These are phyloP conservation scores for Myotisia sp. DNA, from an alignment of 2,329 filamentous ascomycete species.

Conservation along the genomic window DNA sequence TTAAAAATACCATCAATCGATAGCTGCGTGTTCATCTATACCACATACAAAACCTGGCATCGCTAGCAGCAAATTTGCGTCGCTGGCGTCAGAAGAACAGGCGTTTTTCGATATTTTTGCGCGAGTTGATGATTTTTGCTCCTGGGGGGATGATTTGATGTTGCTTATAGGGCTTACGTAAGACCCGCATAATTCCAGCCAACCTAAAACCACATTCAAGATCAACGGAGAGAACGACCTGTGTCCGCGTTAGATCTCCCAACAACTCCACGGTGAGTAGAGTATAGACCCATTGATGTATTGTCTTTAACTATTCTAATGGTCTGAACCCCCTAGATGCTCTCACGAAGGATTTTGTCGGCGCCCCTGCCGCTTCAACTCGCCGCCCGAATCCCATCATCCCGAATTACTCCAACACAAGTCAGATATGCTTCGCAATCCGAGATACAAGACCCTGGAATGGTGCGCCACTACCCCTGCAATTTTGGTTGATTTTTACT, in stretches of 20 bases:
- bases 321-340: slow-evolving; percentile 22
- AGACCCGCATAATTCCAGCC: too few relatives aligned
- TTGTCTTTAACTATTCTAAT: not conserved
- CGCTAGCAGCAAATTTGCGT: slow-evolving; percentile 30
- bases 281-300: too few relatives aligned
- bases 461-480: slow-evolving; percentile 21
- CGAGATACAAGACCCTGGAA: slow-evolving; percentile 29
- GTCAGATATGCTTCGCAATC: slow-evolving; percentile 25
- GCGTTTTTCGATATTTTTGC: slow-evolving; percentile 20
- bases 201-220: too few relatives aligned
- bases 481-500: slow-evolving; percentile 9
- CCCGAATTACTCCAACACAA: slow-evolving; percentile 24
- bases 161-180: too few relatives aligned
- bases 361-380: slow-evolving; percentile 26
- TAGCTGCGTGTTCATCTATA: slow-evolving; percentile 20
- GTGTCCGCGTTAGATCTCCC: too few relatives aligned
- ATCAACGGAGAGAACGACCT: too few relatives aligned
- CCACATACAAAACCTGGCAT: slow-evolving; percentile 30
- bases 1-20: slow-evolving; percentile 28
- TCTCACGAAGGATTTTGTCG: slow-evolving; percentile 32
- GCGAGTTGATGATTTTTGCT: slow-evolving; percentile 28
- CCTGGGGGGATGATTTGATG: too few relatives aligned
- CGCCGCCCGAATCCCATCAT: slow-evolving; percentile 16
- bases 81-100: slow-evolving; percentile 24
- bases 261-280: too few relatives aligned